phyloP scores from a whole-genome alignment of 148 eudicot species.

The Cornus florida region DNA sequence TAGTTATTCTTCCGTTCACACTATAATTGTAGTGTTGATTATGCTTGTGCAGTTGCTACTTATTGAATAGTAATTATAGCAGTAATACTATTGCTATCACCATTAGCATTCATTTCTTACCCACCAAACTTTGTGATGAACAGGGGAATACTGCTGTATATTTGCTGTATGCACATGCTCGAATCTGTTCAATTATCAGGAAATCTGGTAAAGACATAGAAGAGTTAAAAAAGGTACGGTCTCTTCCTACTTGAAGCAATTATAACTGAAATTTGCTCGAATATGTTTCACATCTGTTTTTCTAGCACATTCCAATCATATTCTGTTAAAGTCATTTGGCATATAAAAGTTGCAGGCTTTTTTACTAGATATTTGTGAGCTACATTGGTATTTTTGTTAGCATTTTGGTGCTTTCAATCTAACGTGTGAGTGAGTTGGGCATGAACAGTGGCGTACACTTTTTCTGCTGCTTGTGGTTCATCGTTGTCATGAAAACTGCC shows the following conservation, averaged over 20 bases:
- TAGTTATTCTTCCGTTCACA: background rate
- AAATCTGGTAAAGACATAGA: conserved; percentile 90
- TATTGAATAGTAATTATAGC: background rate
- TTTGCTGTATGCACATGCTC: conserved; percentile 92
- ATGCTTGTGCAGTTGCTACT: background rate
- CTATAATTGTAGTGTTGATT: background rate
- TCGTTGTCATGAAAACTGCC: background rate
- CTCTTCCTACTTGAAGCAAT: conserved; percentile 7
- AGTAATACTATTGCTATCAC: background rate
- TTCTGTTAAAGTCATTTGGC: background rate
- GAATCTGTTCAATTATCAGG: conserved; percentile 90
- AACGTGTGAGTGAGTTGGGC: background rate
- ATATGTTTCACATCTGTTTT: background rate
- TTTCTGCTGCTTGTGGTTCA: background rate
- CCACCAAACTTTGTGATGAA: background rate
- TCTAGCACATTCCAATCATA: background rate
- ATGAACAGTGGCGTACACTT: background rate
- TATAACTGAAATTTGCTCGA: background rate
- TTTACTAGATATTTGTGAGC: background rate
- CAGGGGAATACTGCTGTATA: conserved; percentile 99
- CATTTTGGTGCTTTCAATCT: background rate
- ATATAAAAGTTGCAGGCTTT: background rate
- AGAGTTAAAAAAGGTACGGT: conserved; percentile 67
- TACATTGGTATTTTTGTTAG: background rate
- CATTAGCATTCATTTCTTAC: conserved; percentile 4